Evolutionary conservation across 2,329 filamentous ascomycete genomes (phyloP).

Genomic region (Dothiorella sarmentorum): DNA sequence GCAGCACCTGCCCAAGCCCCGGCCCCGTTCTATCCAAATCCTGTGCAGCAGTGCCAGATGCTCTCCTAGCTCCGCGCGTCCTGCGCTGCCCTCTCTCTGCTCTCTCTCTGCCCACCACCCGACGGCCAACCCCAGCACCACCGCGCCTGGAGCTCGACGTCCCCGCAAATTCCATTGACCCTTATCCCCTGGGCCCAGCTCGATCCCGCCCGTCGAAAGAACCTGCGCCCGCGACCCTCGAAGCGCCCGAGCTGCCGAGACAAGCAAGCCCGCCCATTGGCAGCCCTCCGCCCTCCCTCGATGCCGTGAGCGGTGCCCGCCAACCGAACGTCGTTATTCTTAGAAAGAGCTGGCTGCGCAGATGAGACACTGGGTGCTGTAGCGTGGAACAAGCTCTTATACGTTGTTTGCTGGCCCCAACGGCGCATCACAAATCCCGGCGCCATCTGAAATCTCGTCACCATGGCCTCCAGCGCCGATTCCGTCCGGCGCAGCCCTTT

Average conservation of each 20-base stretch:
- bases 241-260: background rate
- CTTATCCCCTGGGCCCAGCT: conserved; percentile 16
- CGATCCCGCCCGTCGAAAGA: background rate
- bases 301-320: conserved; percentile 15
- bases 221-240: background rate
- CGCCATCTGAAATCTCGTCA: background rate
- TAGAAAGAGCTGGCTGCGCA: conserved; percentile 6
- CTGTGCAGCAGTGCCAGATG: too few relatives aligned
- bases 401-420: background rate
- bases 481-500: conserved; percentile 47
- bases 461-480: conserved; percentile 46
- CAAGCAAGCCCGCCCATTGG: background rate
- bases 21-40: conserved; percentile 12
- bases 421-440: conserved; percentile 9
- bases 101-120: too few relatives aligned
- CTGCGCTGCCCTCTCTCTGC: background rate
- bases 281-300: background rate
- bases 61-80: conserved; percentile 9
- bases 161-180: conserved; percentile 17
- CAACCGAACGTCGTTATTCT: conserved; percentile 2
- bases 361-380: conserved; percentile 1
- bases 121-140: background rate
- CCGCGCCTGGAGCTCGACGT: conserved; percentile 6
- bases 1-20: conserved; percentile 4
- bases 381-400: background rate